These are phyloP conservation scores for Polyporus tsugae DNA, from an alignment of 1,284 basidiomycete species.

Conservation along the genomic window DNA sequence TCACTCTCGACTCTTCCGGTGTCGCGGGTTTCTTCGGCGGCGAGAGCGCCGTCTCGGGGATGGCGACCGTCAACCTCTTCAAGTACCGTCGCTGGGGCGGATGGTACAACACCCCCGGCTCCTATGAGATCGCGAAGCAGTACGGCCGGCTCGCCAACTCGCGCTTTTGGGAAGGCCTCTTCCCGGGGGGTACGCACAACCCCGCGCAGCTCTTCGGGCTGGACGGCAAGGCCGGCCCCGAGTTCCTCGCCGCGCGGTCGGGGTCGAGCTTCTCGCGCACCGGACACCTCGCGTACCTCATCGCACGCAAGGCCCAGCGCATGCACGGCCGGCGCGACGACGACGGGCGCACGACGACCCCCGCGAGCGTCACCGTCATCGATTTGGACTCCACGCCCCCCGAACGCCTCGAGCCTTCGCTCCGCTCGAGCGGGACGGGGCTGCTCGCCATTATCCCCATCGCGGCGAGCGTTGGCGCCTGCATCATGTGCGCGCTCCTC, in stretches of 20 bases:
- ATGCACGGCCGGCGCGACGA: background rate
- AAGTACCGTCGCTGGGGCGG: slow-evolving; percentile 17
- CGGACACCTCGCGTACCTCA: slow-evolving; percentile 11
- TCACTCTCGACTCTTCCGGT: slow-evolving; percentile 20
- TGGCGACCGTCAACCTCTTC: slow-evolving; percentile 22
- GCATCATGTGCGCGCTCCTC: slow-evolving; percentile 11
- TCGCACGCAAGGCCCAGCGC: slow-evolving; percentile 1
- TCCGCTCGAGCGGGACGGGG: slow-evolving; percentile 2
- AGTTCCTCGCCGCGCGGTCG: slow-evolving; percentile 14
- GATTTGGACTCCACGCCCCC: slow-evolving; percentile 3
- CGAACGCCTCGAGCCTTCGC: background rate
- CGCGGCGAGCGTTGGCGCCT: slow-evolving; percentile 6
- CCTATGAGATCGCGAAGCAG: slow-evolving; percentile 17
- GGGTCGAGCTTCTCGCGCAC: slow-evolving; percentile 13
- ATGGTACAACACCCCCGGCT: slow-evolving; percentile 24
- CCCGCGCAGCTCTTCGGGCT: slow-evolving; percentile 18
- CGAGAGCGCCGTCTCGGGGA: slow-evolving; percentile 18
- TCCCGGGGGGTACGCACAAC: slow-evolving; percentile 15
- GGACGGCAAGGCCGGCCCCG: slow-evolving; percentile 14
- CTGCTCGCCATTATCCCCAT: slow-evolving; percentile 19
- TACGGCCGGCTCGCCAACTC: slow-evolving; percentile 19
- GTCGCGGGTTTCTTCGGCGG: slow-evolving; percentile 26
- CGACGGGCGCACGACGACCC: background rate
- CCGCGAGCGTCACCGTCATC: slow-evolving; percentile 13
- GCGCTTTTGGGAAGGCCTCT: slow-evolving; percentile 22